Evolutionary conservation across 176 grass and related monocot species (phyloP).

Genomic region (Guadua angustifolia): DNA sequence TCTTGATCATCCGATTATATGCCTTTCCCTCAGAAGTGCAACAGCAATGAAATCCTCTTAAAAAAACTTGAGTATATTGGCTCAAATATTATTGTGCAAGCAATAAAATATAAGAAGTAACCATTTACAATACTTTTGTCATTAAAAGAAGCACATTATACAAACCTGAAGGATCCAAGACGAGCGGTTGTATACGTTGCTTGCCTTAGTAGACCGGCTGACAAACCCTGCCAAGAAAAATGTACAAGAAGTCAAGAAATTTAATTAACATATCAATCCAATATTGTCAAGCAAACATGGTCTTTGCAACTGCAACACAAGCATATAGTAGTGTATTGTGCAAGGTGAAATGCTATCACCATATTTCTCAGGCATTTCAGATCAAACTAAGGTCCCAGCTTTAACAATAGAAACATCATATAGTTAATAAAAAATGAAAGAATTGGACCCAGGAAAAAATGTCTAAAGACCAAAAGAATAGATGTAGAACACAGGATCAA

Average conservation of each 20-base stretch:
- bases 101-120: constrained; percentile 3
- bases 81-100: background rate
- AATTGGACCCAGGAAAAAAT: background rate
- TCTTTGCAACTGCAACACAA: background rate
- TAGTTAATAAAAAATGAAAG: background rate
- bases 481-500: background rate
- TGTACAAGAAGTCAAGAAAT: background rate
- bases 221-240: constrained; percentile 73
- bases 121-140: constrained; percentile 3
- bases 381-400: background rate
- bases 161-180: constrained; percentile 95
- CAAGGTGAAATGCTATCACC: background rate
- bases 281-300: background rate
- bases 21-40: background rate
- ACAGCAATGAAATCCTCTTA: background rate
- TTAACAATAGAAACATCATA: background rate
- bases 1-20: background rate
- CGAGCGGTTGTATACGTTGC: constrained; percentile 93
- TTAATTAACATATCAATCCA: constrained; percentile 17
- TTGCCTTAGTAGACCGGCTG: constrained; percentile 95
- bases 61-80: constrained; percentile 9
- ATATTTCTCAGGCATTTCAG: background rate
- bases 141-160: background rate
- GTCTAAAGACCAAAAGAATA: background rate
- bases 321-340: background rate